Percentiles rank a stretch among this genome's conserved stretches.
Conservation (phyloP, 177 flowering plant genomes). For the Telopea speciosissima region DNA sequence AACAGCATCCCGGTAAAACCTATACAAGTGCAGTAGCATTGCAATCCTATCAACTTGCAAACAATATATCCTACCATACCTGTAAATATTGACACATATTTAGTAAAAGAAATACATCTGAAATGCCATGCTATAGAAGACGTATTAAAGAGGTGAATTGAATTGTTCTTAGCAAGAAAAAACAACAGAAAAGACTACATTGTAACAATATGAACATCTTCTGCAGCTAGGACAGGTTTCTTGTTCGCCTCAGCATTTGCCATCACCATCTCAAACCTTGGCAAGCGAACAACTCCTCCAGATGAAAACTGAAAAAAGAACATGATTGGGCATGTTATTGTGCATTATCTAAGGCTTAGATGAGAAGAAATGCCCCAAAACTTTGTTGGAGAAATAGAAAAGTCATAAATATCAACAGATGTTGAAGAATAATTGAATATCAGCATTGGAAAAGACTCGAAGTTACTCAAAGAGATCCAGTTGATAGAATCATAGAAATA, state of each 20-base stretch:
- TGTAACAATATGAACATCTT: slow-evolving; percentile 84
- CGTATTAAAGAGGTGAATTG: background rate
- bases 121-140: background rate
- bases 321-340: background rate
- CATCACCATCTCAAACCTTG: slow-evolving; percentile 94
- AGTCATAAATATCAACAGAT: too few species aligned
- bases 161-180: background rate
- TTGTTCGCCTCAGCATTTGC: slow-evolving; percentile 77
- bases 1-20: slow-evolving; percentile 95
- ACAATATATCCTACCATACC: slow-evolving; percentile 97
- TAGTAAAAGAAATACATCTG: background rate
- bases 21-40: slow-evolving; percentile 73
- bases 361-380: background rate
- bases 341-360: background rate
- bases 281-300: slow-evolving; percentile 80
- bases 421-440: background rate
- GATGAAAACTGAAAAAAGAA: slow-evolving; percentile 62
- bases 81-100: slow-evolving; percentile 25
- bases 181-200: slow-evolving; percentile 45
- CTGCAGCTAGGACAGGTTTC: slow-evolving; percentile 80
- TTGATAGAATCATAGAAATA: background rate
- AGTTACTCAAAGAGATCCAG: background rate
- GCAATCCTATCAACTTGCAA: slow-evolving; percentile 89
- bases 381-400: too few species aligned
- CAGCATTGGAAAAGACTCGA: background rate